phyloP scores from a whole-genome alignment of 2,329 filamentous ascomycete species.

The Ascochyta rabiei region DNA sequence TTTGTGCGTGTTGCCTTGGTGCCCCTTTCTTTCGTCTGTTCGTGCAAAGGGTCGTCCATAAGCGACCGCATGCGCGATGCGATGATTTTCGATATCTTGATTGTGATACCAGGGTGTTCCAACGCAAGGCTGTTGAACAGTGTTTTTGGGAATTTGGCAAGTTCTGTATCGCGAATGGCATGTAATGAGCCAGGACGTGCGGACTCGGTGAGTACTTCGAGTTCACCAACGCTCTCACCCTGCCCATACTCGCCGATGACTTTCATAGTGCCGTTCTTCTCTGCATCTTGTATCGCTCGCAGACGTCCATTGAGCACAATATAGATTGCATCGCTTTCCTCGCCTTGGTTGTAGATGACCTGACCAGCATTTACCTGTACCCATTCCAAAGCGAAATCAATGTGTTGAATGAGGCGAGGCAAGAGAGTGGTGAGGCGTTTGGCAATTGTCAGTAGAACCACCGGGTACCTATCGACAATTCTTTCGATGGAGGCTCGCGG shows the following conservation, averaged over 20 bases:
- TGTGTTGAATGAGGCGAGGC: conserved; percentile 88
- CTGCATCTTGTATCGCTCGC: conserved; percentile 80
- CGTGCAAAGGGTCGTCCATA: conserved; percentile 78
- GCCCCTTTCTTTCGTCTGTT: conserved; percentile 67
- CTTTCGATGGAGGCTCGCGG: conserved; percentile 84
- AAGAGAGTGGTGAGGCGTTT: conserved; percentile 90
- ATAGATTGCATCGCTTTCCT: conserved; percentile 98
- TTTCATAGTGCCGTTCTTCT: conserved; percentile 75
- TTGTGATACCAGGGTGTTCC: conserved; percentile 96
- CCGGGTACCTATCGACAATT: conserved; percentile 90
- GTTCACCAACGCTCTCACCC: conserved; percentile 94
- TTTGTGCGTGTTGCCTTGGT: conserved; percentile 64
- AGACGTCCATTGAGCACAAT: conserved; percentile 94
- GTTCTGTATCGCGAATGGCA: conserved; percentile 93
- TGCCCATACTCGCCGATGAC: conserved; percentile 94
- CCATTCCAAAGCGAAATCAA: conserved; percentile 98
- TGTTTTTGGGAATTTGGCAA: conserved; percentile 94
- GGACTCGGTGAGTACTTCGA: conserved; percentile 96
- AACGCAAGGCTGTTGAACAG: conserved; percentile 97
- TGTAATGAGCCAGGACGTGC: conserved; percentile 88
- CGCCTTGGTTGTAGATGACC: conserved; percentile 89
- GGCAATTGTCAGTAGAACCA: conserved; percentile 92
- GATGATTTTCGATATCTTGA: conserved; percentile 99
- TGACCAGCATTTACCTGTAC: conserved; percentile 95
- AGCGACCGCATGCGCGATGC: conserved; percentile 90